Base-by-base conservation (phyloP, 2,329 filamentous ascomycete species). In the Colletotrichum falcatum region DNA sequence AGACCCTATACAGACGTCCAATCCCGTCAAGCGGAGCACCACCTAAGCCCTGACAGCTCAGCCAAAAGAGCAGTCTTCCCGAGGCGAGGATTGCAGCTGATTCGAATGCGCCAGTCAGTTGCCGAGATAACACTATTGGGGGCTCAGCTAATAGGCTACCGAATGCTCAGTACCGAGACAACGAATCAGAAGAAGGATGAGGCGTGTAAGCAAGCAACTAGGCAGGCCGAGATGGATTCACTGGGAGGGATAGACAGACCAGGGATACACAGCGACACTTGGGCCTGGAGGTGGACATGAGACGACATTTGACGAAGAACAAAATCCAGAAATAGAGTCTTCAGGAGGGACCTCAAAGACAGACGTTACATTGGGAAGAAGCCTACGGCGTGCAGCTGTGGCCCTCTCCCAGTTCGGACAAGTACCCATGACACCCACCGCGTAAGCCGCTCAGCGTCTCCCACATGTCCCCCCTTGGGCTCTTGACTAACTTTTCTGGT, bases 31-130 rank as follows among this genome's bases (percentile, higher is more conserved):
- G 16, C 9, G 39, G 35, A 20, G 46, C 8, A 55, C 23, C 68
- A 60, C 68, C 58, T 30, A 28, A 33, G 20, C 30, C 9, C 53
- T 35, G 26, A 58, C 64, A 63, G 68, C 64, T 68, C 58, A 54
- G 53, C 68, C 18, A 35, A 59, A 48, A 39, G 44, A 55, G 51
- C 39, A 48, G 56, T 23, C 20, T 35, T 61, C 11, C 42, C 44
- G 11, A 28, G 33, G 39, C 54, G 48, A 42, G 42, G 23, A 26
- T 53, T 48, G 53, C 61, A 59, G 39, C 46, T 35, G 59, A 48
- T 30, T 44, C 3, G 37, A 54, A 66, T 39, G 33, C 53, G 35
- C 33, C 33, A 30, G 23, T 28, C 39, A 49, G 26, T 54, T 51
- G 53, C 23, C 65, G 46, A 37, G 49, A 16, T 30, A 42, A 33